Base-by-base conservation (phyloP, 2,329 filamentous ascomycete genomes). In the Cryphonectria radicalis region DNA sequence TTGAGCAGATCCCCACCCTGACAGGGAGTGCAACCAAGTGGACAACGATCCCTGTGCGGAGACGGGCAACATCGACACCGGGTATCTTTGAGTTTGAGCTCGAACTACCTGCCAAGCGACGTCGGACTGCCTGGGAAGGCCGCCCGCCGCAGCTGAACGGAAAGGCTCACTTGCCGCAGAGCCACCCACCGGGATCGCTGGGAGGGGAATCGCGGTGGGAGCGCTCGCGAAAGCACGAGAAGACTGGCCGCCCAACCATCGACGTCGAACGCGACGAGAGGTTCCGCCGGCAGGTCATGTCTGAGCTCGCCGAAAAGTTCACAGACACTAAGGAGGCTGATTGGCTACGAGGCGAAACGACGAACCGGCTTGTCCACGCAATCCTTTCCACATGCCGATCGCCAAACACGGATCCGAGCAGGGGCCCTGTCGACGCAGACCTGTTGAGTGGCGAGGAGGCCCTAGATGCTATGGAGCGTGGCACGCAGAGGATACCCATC, bases 401-500 rank as follows among this genome's bases (percentile, higher is more conserved):
- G 17, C 72, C 72, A 42, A 73, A 73, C 25, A 70, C 72, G 37
- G 70, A 73, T 35, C 63, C 70, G 25, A 68, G 50, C 40, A 68
- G 59, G 25, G 72, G 72, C n/a, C 66, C 70, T 7, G 68, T 73
- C 11, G 72, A 73, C n/a, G 66, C 55, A 25, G 72, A 70, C 25
- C 62, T 73, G 14, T 59, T 73, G 19, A 67, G 57, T 42, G 70
- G 70, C 17, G 28, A 67, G 19, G 72, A 72, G 65, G 72, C 72
- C 43, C 53, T 70, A 35, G 63, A 70, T 6, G 67, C 62, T 43
- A 28, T 73, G 32, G 70, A 73, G 32, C 62, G 55, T 17, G 66
- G 70, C 43, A 65, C 67, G 28, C 67, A 69, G 42, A 68, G 37
- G 11, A 42, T 72, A 59, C 77, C 77, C 1, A 73, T 78, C 53